Base-by-base conservation (phyloP, 73 alveolate genomes). In the Durusdinium trenchii region DNA sequence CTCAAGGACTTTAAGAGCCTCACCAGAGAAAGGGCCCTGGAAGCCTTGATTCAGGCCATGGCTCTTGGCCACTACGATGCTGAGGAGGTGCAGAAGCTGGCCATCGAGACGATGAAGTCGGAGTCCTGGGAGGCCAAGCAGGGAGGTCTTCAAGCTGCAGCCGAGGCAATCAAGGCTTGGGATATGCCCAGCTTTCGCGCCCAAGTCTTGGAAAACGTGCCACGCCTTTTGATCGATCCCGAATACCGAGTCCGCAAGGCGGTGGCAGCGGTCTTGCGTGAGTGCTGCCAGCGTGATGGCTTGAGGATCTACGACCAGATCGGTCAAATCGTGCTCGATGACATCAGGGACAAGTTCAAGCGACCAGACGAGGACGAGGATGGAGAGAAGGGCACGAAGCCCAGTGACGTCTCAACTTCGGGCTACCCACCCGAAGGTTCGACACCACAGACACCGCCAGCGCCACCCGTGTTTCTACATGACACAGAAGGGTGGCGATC, bases 181-280 rank as follows among this genome's bases (percentile, higher is more conserved):
- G 85, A 87, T 40, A 23, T 26, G 96, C 51, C 69, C 43, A 30
- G 16, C 32, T 12, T 35, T 9, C 86, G 57, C 23, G 69, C 12
- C 69, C 12, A 23, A 57, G 69, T 57, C 73, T 23, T 60, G 73
- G 73, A 2, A 23, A 60, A 87, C 86, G 96, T 87, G 62, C 96
- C 96, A 5, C 51, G 85, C 40, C 86, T 89, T 18, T 76, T 89
- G 47, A 1, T 69, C 40, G 96, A 89, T 36, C n/a, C 54, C 28
- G 96, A 89, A 71, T 89, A 89, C 32, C 96, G 96, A 2, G 96
- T 89, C 28, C 96, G 96, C 50, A 89, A 87, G 96, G 96, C 96
- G 23, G 82, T 67, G 40, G 48, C 96, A 14, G 85, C 86, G 10
- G 96, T 89, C 38, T 86, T 89, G 30, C 96, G 96, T 3, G 96